phyloP scores from a whole-genome alignment of 1,284 basidiomycete genomes.

The Tausonia pullulans region DNA sequence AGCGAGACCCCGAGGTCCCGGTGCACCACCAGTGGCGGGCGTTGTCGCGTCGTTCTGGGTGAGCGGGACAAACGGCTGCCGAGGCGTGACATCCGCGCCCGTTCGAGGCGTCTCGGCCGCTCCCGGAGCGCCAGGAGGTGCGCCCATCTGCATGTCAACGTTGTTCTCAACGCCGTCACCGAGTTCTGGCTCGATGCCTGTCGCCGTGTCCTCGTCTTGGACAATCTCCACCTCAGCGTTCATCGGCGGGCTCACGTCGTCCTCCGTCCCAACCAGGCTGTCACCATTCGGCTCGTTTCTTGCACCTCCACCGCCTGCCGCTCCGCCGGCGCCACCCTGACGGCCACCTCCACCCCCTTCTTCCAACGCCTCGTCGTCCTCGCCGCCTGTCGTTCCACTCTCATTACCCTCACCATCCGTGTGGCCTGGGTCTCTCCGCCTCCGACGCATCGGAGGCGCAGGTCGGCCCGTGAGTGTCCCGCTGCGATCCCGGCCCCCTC shows the following conservation, averaged over 20 bases:
- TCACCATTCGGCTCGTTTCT: too few relatives aligned
- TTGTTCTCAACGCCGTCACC: slow-evolving; percentile 34
- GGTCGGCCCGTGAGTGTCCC: slow-evolving; percentile 31
- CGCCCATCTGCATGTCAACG: slow-evolving; percentile 74
- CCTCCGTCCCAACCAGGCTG: not conserved
- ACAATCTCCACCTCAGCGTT: slow-evolving; percentile 17
- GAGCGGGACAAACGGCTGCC: slow-evolving; percentile 27
- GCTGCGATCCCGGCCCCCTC: slow-evolving; percentile 21
- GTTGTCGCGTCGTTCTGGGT: not conserved
- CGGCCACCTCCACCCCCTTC: not conserved
- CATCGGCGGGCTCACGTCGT: slow-evolving; percentile 5
- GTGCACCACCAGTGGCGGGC: slow-evolving; percentile 2
- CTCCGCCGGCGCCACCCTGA: not conserved
- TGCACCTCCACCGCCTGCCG: not conserved
- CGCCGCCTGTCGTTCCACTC: slow-evolving; percentile 17
- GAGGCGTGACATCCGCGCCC: slow-evolving; percentile 36
- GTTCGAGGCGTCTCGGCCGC: slow-evolving; percentile 34
- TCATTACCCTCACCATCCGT: slow-evolving; percentile 14
- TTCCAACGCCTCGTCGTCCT: slow-evolving; percentile 9
- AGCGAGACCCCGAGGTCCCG: slow-evolving; percentile 1
- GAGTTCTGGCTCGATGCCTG: slow-evolving; percentile 19
- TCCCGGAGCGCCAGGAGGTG: slow-evolving; percentile 67
- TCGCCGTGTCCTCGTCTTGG: slow-evolving; percentile 37
- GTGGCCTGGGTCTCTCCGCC: slow-evolving; percentile 1
- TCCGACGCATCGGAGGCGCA: not conserved